A percentile compares a stretch with the other conserved stretches of the same genome.
Conservation (phyloP, 805 yeast genomes). For the Metschnikowia cerradonensis region DNA sequence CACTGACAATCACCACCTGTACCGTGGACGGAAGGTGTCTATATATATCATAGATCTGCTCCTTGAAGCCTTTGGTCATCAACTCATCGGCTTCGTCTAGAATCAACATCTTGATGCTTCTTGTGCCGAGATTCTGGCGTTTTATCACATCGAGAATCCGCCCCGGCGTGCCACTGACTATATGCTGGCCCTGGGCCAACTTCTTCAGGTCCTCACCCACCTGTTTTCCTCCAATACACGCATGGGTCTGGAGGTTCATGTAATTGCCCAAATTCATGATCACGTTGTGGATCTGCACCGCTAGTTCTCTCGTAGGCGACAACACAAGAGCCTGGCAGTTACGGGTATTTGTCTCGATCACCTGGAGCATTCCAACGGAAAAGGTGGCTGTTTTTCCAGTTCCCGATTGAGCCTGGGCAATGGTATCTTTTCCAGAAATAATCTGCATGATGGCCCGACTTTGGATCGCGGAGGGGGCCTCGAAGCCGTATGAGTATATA, state of each 20-base stretch:
- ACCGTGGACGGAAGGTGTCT: constrained; percentile 75
- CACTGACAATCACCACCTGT: constrained; percentile 92
- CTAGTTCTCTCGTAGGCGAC: constrained; percentile 96
- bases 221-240: constrained; percentile 91
- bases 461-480: constrained; percentile 95
- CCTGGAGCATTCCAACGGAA: constrained; percentile 89
- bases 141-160: constrained; percentile 88
- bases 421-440: constrained; percentile 88
- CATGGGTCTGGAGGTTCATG: constrained; percentile 81
- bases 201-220: constrained; percentile 77
- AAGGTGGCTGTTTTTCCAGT: constrained; percentile 99
- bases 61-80: constrained; percentile 89
- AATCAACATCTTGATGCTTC: constrained; percentile 79
- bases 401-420: constrained; percentile 99
- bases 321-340: constrained; percentile 86
- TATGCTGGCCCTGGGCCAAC: constrained; percentile 76
- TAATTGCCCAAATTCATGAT: constrained; percentile 82
- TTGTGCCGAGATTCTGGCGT: constrained; percentile 69
- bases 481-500: constrained; percentile 88
- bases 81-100: constrained; percentile 97
- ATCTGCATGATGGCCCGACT: constrained; percentile 96
- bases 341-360: constrained; percentile 65
- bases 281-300: constrained; percentile 87
- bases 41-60: constrained; percentile 91
- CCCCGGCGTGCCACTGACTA: constrained; percentile 97